Base-by-base conservation (phyloP, 129 eudicot genomes). In the Dittrichia graveolens region DNA sequence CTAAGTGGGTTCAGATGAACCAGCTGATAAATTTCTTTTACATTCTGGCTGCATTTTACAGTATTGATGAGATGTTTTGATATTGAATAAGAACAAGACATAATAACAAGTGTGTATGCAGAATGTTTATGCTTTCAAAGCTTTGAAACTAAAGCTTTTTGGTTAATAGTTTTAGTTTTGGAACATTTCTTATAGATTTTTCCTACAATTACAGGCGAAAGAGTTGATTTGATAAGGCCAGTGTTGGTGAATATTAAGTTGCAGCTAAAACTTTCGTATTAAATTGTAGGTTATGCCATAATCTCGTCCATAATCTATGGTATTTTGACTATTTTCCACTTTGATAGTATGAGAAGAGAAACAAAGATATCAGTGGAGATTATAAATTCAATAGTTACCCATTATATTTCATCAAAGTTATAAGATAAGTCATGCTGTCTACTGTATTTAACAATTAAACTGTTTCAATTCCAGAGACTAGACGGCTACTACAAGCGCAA, bases 401-500 rank as follows among this genome's bases (percentile, higher is more conserved):
- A 24, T 24, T 24, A 24, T 24, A 24, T 24, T 24, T 24, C 31
- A 24, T 24, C 31, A 24, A 24, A 24, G 31, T 24, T 24, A 24
- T 24, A 24, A 24, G 31, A 24, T 24, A 24, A 24, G 31, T 24
- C 31, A 64, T 69, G 75, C 52, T 69, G 16, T 52, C 35, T 73
- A 52, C 13, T 39, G 49, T 37, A 8, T 50, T 67, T 37, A 2
- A 24, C 31, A 24, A 24, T 24, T 24, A 24, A 49, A 65, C 54
- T 48, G 46, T 37, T 75, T 41, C 68, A 45, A 61, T 41, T 59
- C 8, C 84, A 90, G 98, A 88, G 97, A 77, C 42, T 94, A 74
- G 95, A 90, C 44, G 84, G 92, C 65, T 94, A 82, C 48, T 94
- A 94, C 92, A 93, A 85, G 82, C 91, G 98, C 66, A 93, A 93